Conservation (phyloP, 2,329 filamentous ascomycete genomes). For the Grosmannia penicillata region DNA sequence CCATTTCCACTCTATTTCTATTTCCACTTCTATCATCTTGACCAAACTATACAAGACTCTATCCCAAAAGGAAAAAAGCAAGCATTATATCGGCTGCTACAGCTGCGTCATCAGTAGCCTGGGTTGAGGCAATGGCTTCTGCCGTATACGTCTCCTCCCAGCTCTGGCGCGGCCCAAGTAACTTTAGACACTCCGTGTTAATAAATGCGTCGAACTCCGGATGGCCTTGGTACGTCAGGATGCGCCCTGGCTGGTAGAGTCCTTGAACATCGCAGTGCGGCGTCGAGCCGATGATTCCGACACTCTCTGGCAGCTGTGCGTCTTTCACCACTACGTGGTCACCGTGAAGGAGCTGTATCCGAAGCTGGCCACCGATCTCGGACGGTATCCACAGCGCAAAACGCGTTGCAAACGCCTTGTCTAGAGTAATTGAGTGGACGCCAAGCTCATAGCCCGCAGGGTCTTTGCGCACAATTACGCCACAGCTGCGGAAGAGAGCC, state of each 20-base stretch:
- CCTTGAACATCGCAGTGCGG: conserved; percentile 23
- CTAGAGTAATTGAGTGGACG: conserved; percentile 15
- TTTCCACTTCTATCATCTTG: too few relatives aligned
- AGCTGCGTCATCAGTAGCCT: conserved; percentile 15
- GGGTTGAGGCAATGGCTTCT: conserved; percentile 9
- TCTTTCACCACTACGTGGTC: conserved; percentile 14
- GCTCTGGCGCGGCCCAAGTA: conserved; percentile 15
- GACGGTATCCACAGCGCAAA: background rate
- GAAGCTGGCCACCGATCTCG: conserved; percentile 4
- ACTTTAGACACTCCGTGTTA: conserved; percentile 21
- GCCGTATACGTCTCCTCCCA: conserved; percentile 13
- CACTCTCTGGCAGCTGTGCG: conserved; percentile 7
- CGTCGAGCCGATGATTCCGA: conserved; percentile 12
- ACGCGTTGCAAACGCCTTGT: conserved; percentile 10
- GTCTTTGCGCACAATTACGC: conserved; percentile 14
- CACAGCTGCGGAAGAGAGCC: conserved; percentile 17
- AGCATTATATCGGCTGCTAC: conserved; percentile 17
- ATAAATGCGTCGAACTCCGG: conserved; percentile 27
- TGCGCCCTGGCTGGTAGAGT: conserved; percentile 19
- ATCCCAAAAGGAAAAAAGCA: conserved; percentile 17
- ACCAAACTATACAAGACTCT: too few relatives aligned
- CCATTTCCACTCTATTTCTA: too few relatives aligned
- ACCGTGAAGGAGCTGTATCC: conserved; percentile 23
- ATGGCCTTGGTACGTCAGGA: conserved; percentile 26
- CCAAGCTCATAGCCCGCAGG: conserved; percentile 18